Evolutionary conservation across 306 rosid genomes (phyloP), one percentile per base, ranked within the genome.

Genomic region (Aeschynomene evenia): DNA sequence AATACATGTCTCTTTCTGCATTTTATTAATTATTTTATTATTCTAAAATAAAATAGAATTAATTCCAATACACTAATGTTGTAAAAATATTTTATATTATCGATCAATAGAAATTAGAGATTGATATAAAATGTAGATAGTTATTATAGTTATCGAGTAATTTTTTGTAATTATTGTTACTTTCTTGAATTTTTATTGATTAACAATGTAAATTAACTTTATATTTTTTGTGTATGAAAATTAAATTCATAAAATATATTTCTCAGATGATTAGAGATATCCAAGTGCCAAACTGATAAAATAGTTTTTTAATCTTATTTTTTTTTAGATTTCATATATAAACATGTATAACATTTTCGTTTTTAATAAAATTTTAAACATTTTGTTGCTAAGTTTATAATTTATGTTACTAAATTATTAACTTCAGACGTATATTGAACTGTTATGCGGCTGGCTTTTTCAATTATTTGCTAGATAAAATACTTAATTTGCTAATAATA

Each of bases 391-490:
- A 13, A 46, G 51, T 13, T 36, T 68, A 51, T 59, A 50, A 12
- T 18, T 42, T 12, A 19, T 24, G 59, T 7, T 68, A 50, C 56
- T 58, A 45, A 14, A 24, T n/a, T n/a, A n/a, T n/a, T n/a, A 34
- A 46, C 5, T 28, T 7, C n/a, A n/a, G 0, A 14, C 6, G 5
- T 59, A 9, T 40, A 66, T 55, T 33, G 58, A 61, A 43, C 60
- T 21, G 43, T 55, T 45, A 55, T 11, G 34, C 48, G 33, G 72
- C 61, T 70, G 72, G 67, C 51, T 6, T 53, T 62, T 28, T 70
- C 61, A 52, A 62, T 31, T 42, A 36, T 22, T 23, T 66, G 24
- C 24, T 20, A 36, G 4, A 11, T 28, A 7, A 6, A 23, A 12
- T 37, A 43, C 16, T 4, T 1, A 8, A 16, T 43, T 65, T 15